A percentile compares a stretch with the other conserved stretches of the same genome.
Evolutionary conservation across 208 protist species (phyloP).

Genomic region (Trypanosoma scelopori): DNA sequence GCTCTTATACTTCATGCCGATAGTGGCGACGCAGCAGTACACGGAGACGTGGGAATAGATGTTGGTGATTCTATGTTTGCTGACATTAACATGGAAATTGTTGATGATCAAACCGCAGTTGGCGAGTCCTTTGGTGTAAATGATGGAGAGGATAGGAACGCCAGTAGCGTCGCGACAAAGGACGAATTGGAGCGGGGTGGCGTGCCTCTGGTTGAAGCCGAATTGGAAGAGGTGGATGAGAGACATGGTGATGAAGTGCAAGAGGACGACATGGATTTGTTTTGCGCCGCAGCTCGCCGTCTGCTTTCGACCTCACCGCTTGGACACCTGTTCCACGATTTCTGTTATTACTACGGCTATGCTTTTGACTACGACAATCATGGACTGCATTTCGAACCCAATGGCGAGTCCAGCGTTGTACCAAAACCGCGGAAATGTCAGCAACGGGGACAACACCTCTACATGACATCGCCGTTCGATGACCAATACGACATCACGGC

Average conservation of each 20-base stretch:
- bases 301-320: conserved; percentile 43
- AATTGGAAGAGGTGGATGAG: conserved; percentile 15
- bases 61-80: not conserved
- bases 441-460: conserved; percentile 75
- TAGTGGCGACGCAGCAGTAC: not conserved
- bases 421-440: conserved; percentile 68
- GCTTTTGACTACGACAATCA: conserved; percentile 79
- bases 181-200: not conserved
- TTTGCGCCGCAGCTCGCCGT: conserved; percentile 29
- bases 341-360: conserved; percentile 85
- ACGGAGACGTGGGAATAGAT: not conserved
- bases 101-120: not conserved
- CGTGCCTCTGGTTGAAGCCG: not conserved
- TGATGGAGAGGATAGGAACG: not conserved
- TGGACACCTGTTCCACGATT: conserved; percentile 68
- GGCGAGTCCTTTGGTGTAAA: not conserved
- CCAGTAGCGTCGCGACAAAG: not conserved
- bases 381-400: conserved; percentile 61
- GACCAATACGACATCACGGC: conserved; percentile 82
- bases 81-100: not conserved
- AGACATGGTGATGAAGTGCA: conserved; percentile 2
- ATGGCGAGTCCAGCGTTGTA: conserved; percentile 63
- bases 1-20: not conserved
- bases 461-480: conserved; percentile 86
- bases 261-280: conserved; percentile 12